Base-by-base conservation (phyloP, 768 basidiomycete species). In the Paxillus rubicundulus region DNA sequence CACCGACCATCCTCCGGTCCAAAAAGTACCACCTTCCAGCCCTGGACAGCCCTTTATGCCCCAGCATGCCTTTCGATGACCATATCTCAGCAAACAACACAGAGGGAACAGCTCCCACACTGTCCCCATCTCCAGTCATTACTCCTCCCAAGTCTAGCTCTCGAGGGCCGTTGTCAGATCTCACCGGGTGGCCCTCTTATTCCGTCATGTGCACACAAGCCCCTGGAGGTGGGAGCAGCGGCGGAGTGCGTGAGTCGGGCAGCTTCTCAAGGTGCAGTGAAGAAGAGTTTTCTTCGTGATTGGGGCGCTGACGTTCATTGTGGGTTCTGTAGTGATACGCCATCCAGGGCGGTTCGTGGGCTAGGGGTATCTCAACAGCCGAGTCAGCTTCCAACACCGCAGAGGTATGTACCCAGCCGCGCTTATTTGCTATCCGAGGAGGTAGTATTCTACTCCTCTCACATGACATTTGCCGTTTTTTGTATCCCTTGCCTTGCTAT, bases 381-480 rank as follows among this genome's bases (percentile, higher is more conserved):
- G 47, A 55, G 27, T 37, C 64, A 69, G 44, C 57, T 70, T 30
- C 69, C 69, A 13, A 68, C 67, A 13, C 69, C 67, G 8, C 64
- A 64, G 17, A 68, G 69, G 67, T 67, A 53, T 32, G 66, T 13
- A 14, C 46, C 38, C 7, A 49, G 12, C 16, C 34, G 2, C 3
- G 28, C 10, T 42, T 6, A 2, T 43, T 7, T 21, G 38, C 53
- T 28, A 27, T 53, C 44, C 12, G 21, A 28, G n/a, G 17, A 33
- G 33, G 14, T 33, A 33, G 9, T 13, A 33, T 33, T 10, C 33
- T 33, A 33, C 33, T 33, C 33, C 33, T 33, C 33, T 5, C 12
- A 13, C 33, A 33, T 33, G 33, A 16, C 36, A 27, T 47, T 33
- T 9, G 17, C n/a, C 17, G 14, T 50, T 18, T 20, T 17, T 41